A percentile compares a stretch with the other conserved stretches of the same genome.
These are phyloP conservation scores for Mollisiaceae sp. DNA, from an alignment of 2,329 filamentous ascomycete species.

Conservation along the genomic window DNA sequence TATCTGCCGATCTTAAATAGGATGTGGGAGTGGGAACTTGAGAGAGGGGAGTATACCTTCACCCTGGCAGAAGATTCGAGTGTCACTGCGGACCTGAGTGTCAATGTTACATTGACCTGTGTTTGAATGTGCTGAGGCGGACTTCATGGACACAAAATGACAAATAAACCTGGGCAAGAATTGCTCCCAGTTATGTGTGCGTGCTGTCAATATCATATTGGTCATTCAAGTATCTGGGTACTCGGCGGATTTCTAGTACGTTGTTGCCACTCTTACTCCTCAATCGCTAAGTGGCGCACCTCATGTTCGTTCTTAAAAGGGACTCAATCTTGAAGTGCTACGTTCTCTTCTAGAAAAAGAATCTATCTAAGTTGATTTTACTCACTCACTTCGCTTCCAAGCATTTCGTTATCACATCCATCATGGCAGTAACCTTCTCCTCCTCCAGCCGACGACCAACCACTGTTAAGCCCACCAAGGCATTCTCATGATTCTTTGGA, in stretches of 20 bases:
- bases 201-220: too few relatives aligned
- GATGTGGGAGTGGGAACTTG: slow-evolving; percentile 49
- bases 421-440: slow-evolving; percentile 33
- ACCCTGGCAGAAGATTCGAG: slow-evolving; percentile 48
- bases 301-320: not conserved
- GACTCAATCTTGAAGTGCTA: not conserved
- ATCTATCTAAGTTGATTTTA: not conserved
- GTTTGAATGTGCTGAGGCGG: slow-evolving; percentile 3
- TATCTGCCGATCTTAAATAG: slow-evolving; percentile 51
- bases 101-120: slow-evolving; percentile 49
- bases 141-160: not conserved
- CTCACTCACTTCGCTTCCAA: not conserved
- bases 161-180: too few relatives aligned
- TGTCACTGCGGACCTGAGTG: slow-evolving; percentile 41
- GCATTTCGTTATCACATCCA: slow-evolving; percentile 11
- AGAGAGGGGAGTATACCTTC: slow-evolving; percentile 47
- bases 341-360: too few relatives aligned
- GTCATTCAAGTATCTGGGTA: too few relatives aligned
- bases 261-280: not conserved
- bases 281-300: not conserved
- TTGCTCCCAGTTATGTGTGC: too few relatives aligned
- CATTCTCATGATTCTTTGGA: slow-evolving; percentile 38
- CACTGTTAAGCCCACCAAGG: slow-evolving; percentile 33
- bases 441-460: slow-evolving; percentile 37
- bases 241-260: too few relatives aligned